Percentiles rank a stretch among this genome's conserved stretches.
Evolutionary conservation across 495 filamentous ascomycete species (phyloP).

Genomic region (Podospora bellae-mahoneyi): DNA sequence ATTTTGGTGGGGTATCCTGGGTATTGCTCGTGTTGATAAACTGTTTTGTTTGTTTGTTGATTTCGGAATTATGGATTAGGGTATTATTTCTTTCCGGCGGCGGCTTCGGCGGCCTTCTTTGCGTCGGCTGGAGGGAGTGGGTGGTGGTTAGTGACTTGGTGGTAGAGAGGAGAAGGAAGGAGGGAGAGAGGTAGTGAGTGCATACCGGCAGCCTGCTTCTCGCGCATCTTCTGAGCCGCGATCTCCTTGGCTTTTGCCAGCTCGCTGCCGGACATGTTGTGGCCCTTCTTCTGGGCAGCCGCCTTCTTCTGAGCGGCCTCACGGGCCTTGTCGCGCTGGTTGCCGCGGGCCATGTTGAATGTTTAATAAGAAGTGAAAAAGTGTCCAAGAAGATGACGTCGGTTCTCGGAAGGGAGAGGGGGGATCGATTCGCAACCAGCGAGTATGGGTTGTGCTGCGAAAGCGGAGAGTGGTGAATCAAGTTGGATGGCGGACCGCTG

Average conservation of each 20-base stretch:
- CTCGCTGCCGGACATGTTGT: constrained; percentile 62
- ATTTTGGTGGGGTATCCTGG: not conserved
- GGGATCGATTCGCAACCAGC: not conserved
- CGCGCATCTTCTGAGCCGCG: constrained; percentile 78
- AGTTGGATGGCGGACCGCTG: not conserved
- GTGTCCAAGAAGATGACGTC: not conserved
- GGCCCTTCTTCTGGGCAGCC: constrained; percentile 58
- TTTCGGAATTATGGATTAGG: not conserved
- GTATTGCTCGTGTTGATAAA: not conserved
- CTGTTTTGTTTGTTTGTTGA: not conserved
- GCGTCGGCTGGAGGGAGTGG: constrained; percentile 44
- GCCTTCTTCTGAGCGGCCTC: constrained; percentile 73
- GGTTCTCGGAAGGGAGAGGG: not conserved
- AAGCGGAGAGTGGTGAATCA: constrained; percentile 1
- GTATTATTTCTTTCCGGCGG: not conserved
- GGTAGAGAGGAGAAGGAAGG: not conserved
- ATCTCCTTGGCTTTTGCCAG: constrained; percentile 70
- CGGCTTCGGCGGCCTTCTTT: constrained; percentile 43
- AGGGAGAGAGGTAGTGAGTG: constrained; percentile 9
- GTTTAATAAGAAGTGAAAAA: not conserved
- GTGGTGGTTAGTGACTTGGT: not conserved
- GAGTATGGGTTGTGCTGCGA: not conserved
- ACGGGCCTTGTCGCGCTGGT: constrained; percentile 86
- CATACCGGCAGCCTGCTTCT: constrained; percentile 83
- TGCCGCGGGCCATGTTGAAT: constrained; percentile 77